Evolutionary conservation across 257 asterid genomes (phyloP).

Genomic region (Rauvolfia tetraphylla): DNA sequence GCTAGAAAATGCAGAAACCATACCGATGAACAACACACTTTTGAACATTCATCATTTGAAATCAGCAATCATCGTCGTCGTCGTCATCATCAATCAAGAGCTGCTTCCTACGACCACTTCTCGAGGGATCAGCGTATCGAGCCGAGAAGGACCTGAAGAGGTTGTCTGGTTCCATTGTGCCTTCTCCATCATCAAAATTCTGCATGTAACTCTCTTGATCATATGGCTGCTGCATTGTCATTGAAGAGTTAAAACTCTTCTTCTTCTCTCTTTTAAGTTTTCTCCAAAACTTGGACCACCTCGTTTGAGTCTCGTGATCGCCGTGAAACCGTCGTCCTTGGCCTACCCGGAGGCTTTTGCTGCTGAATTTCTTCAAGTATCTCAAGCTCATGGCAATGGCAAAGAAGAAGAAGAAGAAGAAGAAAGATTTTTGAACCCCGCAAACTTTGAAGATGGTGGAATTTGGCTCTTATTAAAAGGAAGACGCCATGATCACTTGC

Average conservation of each 20-base stretch:
- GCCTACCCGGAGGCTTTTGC: conserved; percentile 52
- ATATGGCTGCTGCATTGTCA: conserved; percentile 28
- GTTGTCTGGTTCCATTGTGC: conserved; percentile 47
- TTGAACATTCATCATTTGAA: not conserved
- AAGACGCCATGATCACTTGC: too few relatives aligned
- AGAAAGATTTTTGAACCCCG: not conserved
- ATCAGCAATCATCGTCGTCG: not conserved
- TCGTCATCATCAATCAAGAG: conserved; percentile 3
- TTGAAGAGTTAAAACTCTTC: conserved; percentile 22
- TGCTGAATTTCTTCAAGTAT: conserved; percentile 43
- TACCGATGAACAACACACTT: not conserved
- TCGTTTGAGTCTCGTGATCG: conserved; percentile 16
- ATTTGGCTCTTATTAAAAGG: not conserved
- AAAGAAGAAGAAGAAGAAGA: too few relatives aligned
- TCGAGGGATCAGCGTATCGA: conserved; percentile 61
- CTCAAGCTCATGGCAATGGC: conserved; percentile 12
- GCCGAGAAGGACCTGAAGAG: conserved; percentile 70
- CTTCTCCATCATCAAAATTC: conserved; percentile 61
- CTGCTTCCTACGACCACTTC: conserved; percentile 13
- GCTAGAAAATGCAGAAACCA: not conserved
- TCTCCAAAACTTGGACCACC: conserved; percentile 55
- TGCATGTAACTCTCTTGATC: conserved; percentile 54
- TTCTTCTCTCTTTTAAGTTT: conserved; percentile 28
- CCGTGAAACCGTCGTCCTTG: conserved; percentile 8
- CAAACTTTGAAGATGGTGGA: not conserved